Conservation (phyloP, 108 stramenopile genomes). For the Halocafeteria seosinensis region DNA sequence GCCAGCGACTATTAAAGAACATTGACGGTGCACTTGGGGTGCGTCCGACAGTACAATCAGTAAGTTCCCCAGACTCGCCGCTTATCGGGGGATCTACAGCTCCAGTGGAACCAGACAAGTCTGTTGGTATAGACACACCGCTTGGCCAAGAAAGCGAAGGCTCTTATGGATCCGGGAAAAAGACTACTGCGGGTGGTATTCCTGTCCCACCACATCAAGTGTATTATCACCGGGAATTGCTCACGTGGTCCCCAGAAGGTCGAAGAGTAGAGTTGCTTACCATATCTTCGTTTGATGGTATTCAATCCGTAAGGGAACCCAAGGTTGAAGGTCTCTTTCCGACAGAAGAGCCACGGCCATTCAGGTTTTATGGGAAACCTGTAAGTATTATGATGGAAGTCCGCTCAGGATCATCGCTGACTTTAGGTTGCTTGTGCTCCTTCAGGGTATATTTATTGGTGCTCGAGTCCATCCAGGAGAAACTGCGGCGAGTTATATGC, state of each 20-base stretch:
- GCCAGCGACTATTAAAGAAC: constrained; percentile 1
- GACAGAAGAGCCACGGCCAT: not conserved
- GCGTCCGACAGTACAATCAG: not conserved
- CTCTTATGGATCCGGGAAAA: not conserved
- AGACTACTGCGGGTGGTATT: not conserved
- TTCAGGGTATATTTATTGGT: constrained; percentile 7
- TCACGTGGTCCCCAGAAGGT: constrained; percentile 23
- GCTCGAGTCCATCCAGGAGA: constrained; percentile 46
- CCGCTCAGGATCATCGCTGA: no score
- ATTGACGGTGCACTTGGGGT: not conserved
- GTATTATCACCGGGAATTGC: constrained; percentile 41
- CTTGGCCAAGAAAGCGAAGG: no score
- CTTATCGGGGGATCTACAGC: no score
- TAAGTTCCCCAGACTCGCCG: no score
- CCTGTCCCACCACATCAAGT: not conserved
- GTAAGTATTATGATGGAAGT: no score
- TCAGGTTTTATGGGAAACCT: not conserved
- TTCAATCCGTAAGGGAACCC: not conserved
- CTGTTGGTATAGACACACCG: no score
- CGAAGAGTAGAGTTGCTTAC: constrained; percentile 38
- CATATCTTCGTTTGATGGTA: not conserved
- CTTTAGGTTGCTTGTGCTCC: no score
- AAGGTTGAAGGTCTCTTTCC: not conserved
- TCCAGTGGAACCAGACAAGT: no score
- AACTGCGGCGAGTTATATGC: constrained; percentile 35